Percentiles rank a stretch among this genome's conserved stretches.
Evolutionary conservation across 257 asterid species (phyloP).

Genomic region (Linaria vulgaris): DNA sequence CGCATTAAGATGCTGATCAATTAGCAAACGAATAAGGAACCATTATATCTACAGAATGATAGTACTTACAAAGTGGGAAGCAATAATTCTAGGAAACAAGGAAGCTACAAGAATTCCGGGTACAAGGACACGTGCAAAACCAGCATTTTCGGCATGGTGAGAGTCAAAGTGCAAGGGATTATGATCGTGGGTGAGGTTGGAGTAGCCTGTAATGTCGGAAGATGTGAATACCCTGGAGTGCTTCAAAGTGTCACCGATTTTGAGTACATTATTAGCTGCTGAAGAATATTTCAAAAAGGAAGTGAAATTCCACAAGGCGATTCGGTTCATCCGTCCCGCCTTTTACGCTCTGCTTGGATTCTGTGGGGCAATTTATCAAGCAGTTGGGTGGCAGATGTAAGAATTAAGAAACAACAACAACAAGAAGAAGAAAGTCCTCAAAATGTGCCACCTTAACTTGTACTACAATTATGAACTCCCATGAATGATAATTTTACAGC

Average conservation of each 20-base stretch:
- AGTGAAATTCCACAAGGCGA: conserved; percentile 8
- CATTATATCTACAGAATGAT: not conserved
- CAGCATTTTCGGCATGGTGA: conserved; percentile 58
- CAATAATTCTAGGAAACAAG: conserved; percentile 74
- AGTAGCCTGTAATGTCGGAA: conserved; percentile 53
- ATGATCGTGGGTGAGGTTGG: conserved; percentile 59
- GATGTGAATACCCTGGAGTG: conserved; percentile 49
- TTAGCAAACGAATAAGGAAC: not conserved
- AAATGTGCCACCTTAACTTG: no score
- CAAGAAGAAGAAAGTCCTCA: no score
- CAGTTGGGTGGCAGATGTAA: not conserved
- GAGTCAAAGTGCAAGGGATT: conserved; percentile 79
- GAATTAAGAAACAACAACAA: not conserved
- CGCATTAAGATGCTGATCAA: no score
- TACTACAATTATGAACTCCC: no score
- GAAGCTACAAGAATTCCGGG: conserved; percentile 89
- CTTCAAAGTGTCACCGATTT: conserved; percentile 50
- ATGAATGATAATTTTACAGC: no score
- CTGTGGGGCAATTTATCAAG: not conserved
- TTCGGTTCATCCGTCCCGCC: no score
- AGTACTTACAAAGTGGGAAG: conserved; percentile 68
- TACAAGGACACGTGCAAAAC: conserved; percentile 49
- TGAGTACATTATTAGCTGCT: conserved; percentile 35
- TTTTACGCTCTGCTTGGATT: not conserved
- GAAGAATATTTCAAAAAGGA: conserved; percentile 27